A percentile compares a stretch with the other conserved stretches of the same genome.
Evolutionary conservation across 495 filamentous ascomycete genomes (phyloP).

Genomic region (Cercophora scortea): DNA sequence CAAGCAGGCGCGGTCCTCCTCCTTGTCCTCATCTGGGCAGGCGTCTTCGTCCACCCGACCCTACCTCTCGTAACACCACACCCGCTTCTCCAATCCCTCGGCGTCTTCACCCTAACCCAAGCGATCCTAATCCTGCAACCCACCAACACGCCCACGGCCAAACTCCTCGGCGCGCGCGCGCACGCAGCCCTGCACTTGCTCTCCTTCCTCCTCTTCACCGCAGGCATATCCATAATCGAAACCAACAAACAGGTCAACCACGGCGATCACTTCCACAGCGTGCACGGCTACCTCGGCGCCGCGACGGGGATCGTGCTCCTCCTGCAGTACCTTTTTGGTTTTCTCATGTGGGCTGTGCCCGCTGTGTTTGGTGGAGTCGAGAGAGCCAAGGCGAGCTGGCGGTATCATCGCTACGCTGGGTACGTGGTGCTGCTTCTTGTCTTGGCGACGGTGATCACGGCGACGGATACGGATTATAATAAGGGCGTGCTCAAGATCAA

Average conservation of each 20-base stretch:
- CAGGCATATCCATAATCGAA: conserved; percentile 71
- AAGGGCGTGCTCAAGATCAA: conserved; percentile 54
- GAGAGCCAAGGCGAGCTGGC: conserved; percentile 74
- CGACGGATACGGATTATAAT: conserved; percentile 67
- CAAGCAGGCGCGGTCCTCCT: conserved; percentile 47
- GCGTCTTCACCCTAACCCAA: conserved; percentile 65
- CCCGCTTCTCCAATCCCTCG: conserved; percentile 76
- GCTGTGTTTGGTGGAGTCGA: conserved; percentile 66
- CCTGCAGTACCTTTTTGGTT: conserved; percentile 67
- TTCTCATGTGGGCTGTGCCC: conserved; percentile 70
- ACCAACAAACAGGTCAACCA: conserved; percentile 63
- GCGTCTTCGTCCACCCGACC: conserved; percentile 54
- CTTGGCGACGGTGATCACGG: conserved; percentile 65
- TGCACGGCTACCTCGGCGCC: conserved; percentile 73
- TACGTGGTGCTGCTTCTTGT: conserved; percentile 65
- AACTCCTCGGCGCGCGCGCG: conserved; percentile 57
- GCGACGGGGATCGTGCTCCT: conserved; percentile 64
- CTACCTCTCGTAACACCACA: conserved; percentile 75
- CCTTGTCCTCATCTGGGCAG: conserved; percentile 62
- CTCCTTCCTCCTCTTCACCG: conserved; percentile 51
- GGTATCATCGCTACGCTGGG: conserved; percentile 77
- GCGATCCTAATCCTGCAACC: conserved; percentile 82
- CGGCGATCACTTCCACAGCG: conserved; percentile 61
- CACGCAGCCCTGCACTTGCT: conserved; percentile 63
- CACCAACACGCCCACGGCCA: conserved; percentile 67